Evolutionary conservation across 345 rosid genomes (phyloP), one percentile per base, ranked within the genome.

Genomic region (Aurinia saxatilis): DNA sequence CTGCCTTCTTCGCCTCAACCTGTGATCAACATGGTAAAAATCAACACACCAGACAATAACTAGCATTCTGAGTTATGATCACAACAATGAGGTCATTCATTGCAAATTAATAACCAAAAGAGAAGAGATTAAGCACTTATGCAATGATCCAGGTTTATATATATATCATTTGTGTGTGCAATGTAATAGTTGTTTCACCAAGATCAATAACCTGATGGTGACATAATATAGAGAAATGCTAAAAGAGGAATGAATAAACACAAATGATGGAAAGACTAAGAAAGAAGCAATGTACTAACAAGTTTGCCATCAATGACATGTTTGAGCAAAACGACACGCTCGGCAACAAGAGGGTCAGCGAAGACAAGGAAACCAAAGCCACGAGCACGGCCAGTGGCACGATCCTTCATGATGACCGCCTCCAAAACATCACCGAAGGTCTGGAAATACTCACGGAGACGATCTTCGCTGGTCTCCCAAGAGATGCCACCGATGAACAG

Each of bases 1-100:
- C 89, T 34, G 98, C 98, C 73, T 85, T 92, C 78, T 92, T 92
- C 11, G 98, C 98, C 84, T 92, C 98, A 66, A 92, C 98, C 98
- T 92, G 84, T 60, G 44, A 66, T 73, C 21, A n/a, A n/a, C n/a
- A n/a, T n/a, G n/a, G n/a, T n/a, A n/a, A n/a, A n/a, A 68, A 71
- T 39, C 50, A 63, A 63, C 50, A 37, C 57, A 50, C 14, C 30
- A n/a, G 5, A 25, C 9, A 23, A 3, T n/a, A n/a, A n/a, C n/a
- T n/a, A n/a, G n/a, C n/a, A n/a, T n/a, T n/a, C n/a, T n/a, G n/a
- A n/a, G n/a, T n/a, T n/a, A n/a, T n/a, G n/a, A n/a, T n/a, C n/a
- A n/a, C n/a, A n/a, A n/a, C n/a, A n/a, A n/a, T n/a, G n/a, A n/a
- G n/a, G n/a, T n/a, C n/a, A n/a, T n/a, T n/a, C n/a, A n/a, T n/a